Conservation (phyloP, 2,329 filamentous ascomycete species). For the Pyrenophora teres region DNA sequence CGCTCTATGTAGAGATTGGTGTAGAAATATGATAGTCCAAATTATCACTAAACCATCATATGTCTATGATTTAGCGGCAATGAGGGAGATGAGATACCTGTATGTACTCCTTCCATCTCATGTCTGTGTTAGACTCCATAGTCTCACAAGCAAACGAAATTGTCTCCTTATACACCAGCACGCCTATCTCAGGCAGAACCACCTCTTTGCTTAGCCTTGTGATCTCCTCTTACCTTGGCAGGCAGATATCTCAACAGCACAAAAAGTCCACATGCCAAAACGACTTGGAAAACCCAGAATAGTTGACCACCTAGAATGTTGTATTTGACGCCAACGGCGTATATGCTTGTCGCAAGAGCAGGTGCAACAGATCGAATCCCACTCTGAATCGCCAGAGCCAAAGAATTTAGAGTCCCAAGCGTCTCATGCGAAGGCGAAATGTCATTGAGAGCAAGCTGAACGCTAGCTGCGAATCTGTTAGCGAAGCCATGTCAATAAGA, state of each 20-base stretch:
- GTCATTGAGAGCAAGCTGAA: slow-evolving; percentile 77
- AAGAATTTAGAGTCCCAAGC: slow-evolving; percentile 72
- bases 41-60: too few species aligned
- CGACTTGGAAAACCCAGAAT: slow-evolving; percentile 64
- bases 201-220: background rate
- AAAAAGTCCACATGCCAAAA: slow-evolving; percentile 26
- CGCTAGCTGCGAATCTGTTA: slow-evolving; percentile 51
- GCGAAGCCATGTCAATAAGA: background rate
- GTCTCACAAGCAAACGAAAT: too few species aligned
- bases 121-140: too few species aligned
- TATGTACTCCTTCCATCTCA: too few species aligned
- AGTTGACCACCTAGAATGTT: slow-evolving; percentile 68
- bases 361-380: slow-evolving; percentile 69
- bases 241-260: slow-evolving; percentile 27
- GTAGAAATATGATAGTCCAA: too few species aligned
- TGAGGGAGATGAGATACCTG: too few species aligned
- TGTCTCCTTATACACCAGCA: too few species aligned
- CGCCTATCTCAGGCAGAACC: background rate
- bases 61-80: too few species aligned
- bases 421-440: slow-evolving; percentile 67
- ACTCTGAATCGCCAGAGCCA: slow-evolving; percentile 66
- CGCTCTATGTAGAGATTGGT: too few species aligned
- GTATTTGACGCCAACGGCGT: slow-evolving; percentile 66
- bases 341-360: slow-evolving; percentile 68
- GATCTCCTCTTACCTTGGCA: slow-evolving; percentile 28